phyloP scores from a whole-genome alignment of 179 eudicot species.

The Spergularia azorica region DNA sequence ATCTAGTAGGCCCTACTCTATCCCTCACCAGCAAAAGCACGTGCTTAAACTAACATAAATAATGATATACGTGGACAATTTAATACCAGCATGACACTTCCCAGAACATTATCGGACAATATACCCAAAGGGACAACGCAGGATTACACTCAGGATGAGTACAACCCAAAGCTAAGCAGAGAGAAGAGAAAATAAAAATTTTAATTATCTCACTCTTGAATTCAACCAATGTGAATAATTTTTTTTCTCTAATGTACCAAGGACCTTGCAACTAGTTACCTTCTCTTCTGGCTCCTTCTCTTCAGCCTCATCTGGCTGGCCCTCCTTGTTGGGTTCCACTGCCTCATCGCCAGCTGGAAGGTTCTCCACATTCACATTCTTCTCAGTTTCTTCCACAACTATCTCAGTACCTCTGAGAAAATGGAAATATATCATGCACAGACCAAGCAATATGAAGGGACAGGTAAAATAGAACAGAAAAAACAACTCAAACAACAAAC shows the following conservation, averaged over 20 bases:
- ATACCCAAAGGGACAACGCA: no score
- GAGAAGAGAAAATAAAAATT: background rate
- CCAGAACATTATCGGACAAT: no score
- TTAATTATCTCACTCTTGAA: no score
- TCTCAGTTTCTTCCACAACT: constrained; percentile 55
- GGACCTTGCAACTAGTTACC: constrained; percentile 34
- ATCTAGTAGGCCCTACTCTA: no score
- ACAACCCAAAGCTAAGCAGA: background rate
- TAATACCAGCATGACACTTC: no score
- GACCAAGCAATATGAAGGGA: background rate
- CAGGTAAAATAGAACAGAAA: background rate
- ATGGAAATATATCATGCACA: constrained; percentile 3
- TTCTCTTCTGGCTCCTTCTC: constrained; percentile 79
- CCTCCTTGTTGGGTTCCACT: constrained; percentile 59
- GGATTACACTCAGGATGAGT: no score
- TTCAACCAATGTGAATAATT: no score
- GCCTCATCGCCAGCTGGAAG: constrained; percentile 49
- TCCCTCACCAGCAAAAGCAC: no score
- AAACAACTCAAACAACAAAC: background rate
- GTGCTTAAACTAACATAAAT: no score
- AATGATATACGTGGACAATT: no score
- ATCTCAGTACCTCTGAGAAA: constrained; percentile 48
- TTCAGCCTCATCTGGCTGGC: constrained; percentile 53
- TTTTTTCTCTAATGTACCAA: background rate
- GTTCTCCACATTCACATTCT: constrained; percentile 51